Evolutionary conservation across 495 filamentous ascomycete species (phyloP).

Genomic region (Penicilliopsis zonata): DNA sequence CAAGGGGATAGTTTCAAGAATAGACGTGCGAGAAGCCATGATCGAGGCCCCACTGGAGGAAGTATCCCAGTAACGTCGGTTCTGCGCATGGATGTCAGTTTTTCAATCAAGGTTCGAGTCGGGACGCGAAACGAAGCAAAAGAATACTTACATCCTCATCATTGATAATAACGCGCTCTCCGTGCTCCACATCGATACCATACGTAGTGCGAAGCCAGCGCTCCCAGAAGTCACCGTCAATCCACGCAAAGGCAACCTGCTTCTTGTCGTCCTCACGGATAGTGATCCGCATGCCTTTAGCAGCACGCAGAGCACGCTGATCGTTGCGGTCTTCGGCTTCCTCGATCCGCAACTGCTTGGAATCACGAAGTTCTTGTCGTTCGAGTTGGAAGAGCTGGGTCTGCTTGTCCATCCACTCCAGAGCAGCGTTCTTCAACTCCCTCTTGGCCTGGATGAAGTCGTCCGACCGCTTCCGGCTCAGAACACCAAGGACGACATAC

Average conservation of each 20-base stretch:
- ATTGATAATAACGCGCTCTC: constrained; percentile 90
- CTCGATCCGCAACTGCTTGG: constrained; percentile 90
- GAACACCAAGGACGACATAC: constrained; percentile 80
- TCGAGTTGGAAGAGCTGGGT: constrained; percentile 80
- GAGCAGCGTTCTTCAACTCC: constrained; percentile 89
- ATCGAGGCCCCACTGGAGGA: constrained; percentile 82
- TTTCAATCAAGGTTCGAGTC: not conserved
- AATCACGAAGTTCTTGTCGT: constrained; percentile 79
- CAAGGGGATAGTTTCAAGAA: constrained; percentile 85
- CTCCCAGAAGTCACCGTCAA: constrained; percentile 96
- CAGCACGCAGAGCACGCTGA: constrained; percentile 71
- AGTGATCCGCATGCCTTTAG: constrained; percentile 83
- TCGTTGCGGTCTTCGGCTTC: constrained; percentile 92
- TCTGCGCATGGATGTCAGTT: constrained; percentile 39
- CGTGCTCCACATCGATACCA: constrained; percentile 73
- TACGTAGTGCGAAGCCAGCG: constrained; percentile 91
- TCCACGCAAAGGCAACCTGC: constrained; percentile 94
- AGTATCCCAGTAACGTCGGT: constrained; percentile 87
- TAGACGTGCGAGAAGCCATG: constrained; percentile 81
- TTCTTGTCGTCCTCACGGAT: constrained; percentile 80
- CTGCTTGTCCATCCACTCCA: constrained; percentile 98
- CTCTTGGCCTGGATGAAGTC: constrained; percentile 68
- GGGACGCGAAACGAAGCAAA: no score
- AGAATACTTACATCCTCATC: constrained; percentile 87
- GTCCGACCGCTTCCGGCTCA: constrained; percentile 66